Base-by-base conservation (phyloP, 1,139 yeast species). In the Geotrichum carabidarum region DNA sequence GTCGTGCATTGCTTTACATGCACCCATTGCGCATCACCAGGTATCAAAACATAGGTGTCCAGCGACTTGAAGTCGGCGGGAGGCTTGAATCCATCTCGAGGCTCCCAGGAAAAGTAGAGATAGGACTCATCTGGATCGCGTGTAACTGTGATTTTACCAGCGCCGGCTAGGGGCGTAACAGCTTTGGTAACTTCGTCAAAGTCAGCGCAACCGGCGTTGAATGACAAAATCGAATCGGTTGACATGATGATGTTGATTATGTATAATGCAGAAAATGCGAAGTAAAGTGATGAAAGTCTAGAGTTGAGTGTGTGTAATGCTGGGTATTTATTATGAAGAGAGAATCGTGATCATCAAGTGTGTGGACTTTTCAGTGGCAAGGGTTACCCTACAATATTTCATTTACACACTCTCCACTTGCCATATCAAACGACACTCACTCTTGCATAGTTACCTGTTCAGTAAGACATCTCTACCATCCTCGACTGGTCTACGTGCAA, bases 11-110 rank as follows among this genome's bases (percentile, higher is more conserved):
- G 82, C 52, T 77, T 73, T 48, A 90, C 81, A 56, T 81, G 89
- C 57, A 80, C 80, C 83, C 95, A 88, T 48, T 84, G 81, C 45
- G 91, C 95, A 67, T 93, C 98, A 1, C 97, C 98, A 0, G 97
- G 96, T 62, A 93, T 85, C 53, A 93, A 80, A 62, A 91, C 78
- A 61, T 89, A 75, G 63, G 87, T 94, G 53, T 72, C 69, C 40
- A 60, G 56, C 55, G 85, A 87, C n/a, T 34, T 38, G 34, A 51
- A 50, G 43, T 77, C 74, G 17, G 57, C 60, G 8, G 65, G 52
- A 42, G 51, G 57, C 35, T 43, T 30, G 37, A 53, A 56, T 1
- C 65, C 67, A 43, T 79, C 83, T 44, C 80, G 72, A 22, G 88
- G 83, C 42, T 71, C 73, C 90, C 90, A 84, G 57, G 72, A 74